These are phyloP conservation scores for Brasilioporus rufonigricans DNA, from an alignment of 768 basidiomycete species.

Conservation along the genomic window DNA sequence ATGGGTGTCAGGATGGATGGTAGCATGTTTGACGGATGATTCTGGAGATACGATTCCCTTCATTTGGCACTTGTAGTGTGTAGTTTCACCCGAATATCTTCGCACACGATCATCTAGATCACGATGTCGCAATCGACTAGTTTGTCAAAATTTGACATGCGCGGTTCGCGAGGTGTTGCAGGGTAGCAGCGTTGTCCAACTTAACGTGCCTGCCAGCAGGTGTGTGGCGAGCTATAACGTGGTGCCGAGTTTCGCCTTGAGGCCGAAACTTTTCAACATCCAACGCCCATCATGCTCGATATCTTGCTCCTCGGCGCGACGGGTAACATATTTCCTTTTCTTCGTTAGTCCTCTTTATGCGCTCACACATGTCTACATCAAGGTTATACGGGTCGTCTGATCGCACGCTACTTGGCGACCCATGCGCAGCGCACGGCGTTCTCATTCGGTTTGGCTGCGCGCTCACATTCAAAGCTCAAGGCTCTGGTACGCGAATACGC, in stretches of 20 bases:
- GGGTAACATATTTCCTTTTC: constrained; percentile 26
- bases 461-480: constrained; percentile 63
- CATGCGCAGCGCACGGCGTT: constrained; percentile 63
- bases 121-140: neutral
- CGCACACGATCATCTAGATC: neutral
- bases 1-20: constrained; percentile 90
- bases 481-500: constrained; percentile 45
- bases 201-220: constrained; percentile 1
- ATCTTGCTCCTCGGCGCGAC: constrained; percentile 75
- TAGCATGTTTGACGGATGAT: constrained; percentile 49
- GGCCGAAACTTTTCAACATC: neutral
- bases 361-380: constrained; percentile 10
- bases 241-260: neutral
- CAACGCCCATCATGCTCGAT: constrained; percentile 41
- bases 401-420: constrained; percentile 59
- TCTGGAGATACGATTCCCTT: neutral
- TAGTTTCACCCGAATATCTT: neutral
- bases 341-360: constrained; percentile 1
- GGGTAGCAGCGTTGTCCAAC: neutral
- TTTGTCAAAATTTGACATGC: constrained; percentile 7
- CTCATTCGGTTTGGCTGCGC: constrained; percentile 66
- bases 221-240: constrained; percentile 4
- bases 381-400: constrained; percentile 72
- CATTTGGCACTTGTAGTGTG: neutral
- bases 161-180: constrained; percentile 10